Conservation (phyloP, 2,329 filamentous ascomycete species). For the Colletotrichum melonis region DNA sequence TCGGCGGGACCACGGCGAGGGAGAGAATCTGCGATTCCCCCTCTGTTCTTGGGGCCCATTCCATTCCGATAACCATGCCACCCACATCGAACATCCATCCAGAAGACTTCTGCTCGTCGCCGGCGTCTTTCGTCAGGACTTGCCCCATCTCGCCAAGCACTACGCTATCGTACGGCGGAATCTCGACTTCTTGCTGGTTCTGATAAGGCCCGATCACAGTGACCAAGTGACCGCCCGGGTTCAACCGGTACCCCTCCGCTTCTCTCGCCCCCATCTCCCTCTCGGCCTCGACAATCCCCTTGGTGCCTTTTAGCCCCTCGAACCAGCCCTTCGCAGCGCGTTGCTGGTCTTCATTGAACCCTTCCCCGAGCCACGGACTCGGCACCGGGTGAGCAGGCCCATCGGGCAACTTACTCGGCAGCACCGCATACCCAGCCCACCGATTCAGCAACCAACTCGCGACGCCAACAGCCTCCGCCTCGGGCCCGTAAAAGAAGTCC, state of each 20-base stretch:
- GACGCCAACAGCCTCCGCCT: constrained; percentile 35
- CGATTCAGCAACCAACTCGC: constrained; percentile 40
- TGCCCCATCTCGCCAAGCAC: constrained; percentile 44
- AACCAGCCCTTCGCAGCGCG: constrained; percentile 27
- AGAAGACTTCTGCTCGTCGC: constrained; percentile 42
- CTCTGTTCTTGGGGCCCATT: constrained; percentile 59
- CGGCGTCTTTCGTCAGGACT: constrained; percentile 42
- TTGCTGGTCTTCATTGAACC: constrained; percentile 30
- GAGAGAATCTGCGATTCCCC: constrained; percentile 60
- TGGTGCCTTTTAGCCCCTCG: constrained; percentile 14
- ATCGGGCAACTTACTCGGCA: constrained; percentile 36
- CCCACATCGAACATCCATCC: constrained; percentile 68
- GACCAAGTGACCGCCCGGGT: constrained; percentile 41
- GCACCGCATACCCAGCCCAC: constrained; percentile 47
- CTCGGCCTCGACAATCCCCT: background rate
- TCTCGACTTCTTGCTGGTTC: constrained; percentile 44
- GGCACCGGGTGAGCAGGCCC: constrained; percentile 20
- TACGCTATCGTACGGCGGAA: constrained; percentile 42
- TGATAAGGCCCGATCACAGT: constrained; percentile 48
- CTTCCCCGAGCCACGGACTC: constrained; percentile 37
- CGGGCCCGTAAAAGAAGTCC: constrained; percentile 41
- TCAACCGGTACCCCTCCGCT: constrained; percentile 43
- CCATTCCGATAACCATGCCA: constrained; percentile 63
- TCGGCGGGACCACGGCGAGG: constrained; percentile 61
- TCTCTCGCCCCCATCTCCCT: constrained; percentile 38